phyloP scores from a whole-genome alignment of 2,329 filamentous ascomycete species.

The Pestalotiopsis sp. region DNA sequence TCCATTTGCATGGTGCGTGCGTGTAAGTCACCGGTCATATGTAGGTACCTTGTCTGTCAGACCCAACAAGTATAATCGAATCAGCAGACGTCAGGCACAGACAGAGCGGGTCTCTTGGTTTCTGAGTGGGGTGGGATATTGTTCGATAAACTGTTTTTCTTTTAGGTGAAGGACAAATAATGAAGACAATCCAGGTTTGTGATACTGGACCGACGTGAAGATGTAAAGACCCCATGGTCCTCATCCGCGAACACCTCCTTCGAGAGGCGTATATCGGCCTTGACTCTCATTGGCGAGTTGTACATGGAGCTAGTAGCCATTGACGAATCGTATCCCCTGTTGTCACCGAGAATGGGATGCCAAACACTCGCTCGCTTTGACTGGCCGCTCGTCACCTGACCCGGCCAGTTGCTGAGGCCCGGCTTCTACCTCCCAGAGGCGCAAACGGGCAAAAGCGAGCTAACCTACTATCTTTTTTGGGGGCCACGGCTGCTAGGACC shows the following conservation, averaged over 20 bases:
- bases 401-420: slow-evolving; percentile 11
- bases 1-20: slow-evolving; percentile 12
- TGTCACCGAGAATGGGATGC: slow-evolving; percentile 8
- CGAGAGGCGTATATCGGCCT: slow-evolving; percentile 6
- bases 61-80: slow-evolving; percentile 7
- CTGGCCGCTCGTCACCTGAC: slow-evolving; percentile 9
- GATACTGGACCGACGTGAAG: slow-evolving; percentile 6
- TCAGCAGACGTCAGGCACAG: slow-evolving; percentile 8
- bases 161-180: slow-evolving; percentile 11
- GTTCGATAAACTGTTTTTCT: slow-evolving; percentile 9
- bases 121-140: slow-evolving; percentile 12
- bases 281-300: slow-evolving; percentile 4
- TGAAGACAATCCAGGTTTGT: slow-evolving; percentile 9
- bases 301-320: slow-evolving; percentile 3
- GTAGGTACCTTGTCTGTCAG: slow-evolving; percentile 8
- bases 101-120: slow-evolving; percentile 12
- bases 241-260: slow-evolving; percentile 4
- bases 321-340: slow-evolving; percentile 7
- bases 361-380: not conserved
- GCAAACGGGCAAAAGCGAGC: not conserved
- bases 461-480: not conserved
- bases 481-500: slow-evolving; percentile 1
- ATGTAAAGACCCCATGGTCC: slow-evolving; percentile 9
- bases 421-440: not conserved
- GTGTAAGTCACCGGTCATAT: slow-evolving; percentile 15